Base-by-base conservation (phyloP, 257 asterid genomes). In the Mentha longifolia region DNA sequence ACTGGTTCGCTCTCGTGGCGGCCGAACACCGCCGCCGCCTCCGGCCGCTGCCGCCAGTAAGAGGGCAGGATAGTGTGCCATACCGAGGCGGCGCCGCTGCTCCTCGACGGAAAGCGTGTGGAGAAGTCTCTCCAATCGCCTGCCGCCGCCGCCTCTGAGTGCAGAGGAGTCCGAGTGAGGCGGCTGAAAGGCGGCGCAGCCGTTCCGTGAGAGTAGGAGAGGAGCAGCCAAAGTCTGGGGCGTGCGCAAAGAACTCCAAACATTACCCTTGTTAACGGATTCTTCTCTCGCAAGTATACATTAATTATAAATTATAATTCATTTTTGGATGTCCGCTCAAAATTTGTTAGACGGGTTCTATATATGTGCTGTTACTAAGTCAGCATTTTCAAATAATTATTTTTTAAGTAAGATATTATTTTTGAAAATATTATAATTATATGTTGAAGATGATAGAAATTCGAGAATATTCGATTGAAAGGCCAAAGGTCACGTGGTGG, bases 21-120 rank as follows among this genome's bases (percentile, higher is more conserved):
- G 73, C 75, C 70, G 62, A 84, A 65, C 58, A 76, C 77, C 15
- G 37, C 37, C 6, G 25, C 25, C 25, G 37, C 37, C 37, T 33
- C 4, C 37, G 80, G 68, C 3, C 81, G 70, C 61, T 79, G 70
- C 71, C 86, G 61, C 84, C 91, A 69, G n/a, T 70, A 67, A 3
- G 87, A 80, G 0, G 97, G 96, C 16, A 89, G 73, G 52, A 89
- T 85, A 15, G 89, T 83, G 75, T 88, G 95, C 98, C 98, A 92
- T 7, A 92, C 80, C 0, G 92, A 87, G 5, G 91, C 88, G 1
- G 86, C 85, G 22, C 82, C 86, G 17, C 74, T 59, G 82, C 60
- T 66, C 82, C 50, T 54, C 54, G 50, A 47, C 71, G 71, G 76
- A 3, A 56, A 68, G 30, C 16, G 61, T 28, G 6, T 9, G 54